Conservation (phyloP, 129 eudicot genomes). For the Flaveria robusta region DNA sequence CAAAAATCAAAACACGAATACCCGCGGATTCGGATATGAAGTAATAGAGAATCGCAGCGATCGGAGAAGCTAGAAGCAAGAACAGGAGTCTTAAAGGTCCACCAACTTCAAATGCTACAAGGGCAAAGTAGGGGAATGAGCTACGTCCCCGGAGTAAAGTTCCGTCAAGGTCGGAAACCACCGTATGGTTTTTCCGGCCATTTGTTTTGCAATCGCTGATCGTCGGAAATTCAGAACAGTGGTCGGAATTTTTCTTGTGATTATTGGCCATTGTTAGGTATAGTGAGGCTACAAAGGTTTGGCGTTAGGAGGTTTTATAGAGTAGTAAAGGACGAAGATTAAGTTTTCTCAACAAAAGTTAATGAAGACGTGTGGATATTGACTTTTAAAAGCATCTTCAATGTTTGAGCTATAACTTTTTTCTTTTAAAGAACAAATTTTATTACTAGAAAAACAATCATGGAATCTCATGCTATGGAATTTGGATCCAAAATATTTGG, state of each 20-base stretch:
- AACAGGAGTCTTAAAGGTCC: slow-evolving; percentile 52
- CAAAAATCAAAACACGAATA: slow-evolving; percentile 53
- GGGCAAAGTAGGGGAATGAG: slow-evolving; percentile 63
- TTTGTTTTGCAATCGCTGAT: slow-evolving; percentile 38
- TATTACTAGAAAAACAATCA: no score
- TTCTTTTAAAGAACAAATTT: no score
- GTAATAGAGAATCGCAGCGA: slow-evolving; percentile 55
- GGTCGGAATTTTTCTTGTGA: slow-evolving; percentile 8
- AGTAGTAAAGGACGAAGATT: not conserved
- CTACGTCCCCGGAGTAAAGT: slow-evolving; percentile 62
- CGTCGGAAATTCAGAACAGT: slow-evolving; percentile 33
- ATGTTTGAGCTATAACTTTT: no score
- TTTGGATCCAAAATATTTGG: no score
- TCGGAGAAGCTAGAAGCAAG: slow-evolving; percentile 51
- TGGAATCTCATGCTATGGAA: no score
- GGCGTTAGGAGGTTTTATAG: slow-evolving; percentile 34
- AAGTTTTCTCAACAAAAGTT: no score
- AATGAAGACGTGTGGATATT: no score
- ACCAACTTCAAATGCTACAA: slow-evolving; percentile 63
- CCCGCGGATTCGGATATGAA: slow-evolving; percentile 67
- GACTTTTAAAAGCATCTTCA: no score
- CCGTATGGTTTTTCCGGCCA: slow-evolving; percentile 53
- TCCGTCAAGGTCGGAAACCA: slow-evolving; percentile 63
- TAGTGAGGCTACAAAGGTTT: slow-evolving; percentile 1
- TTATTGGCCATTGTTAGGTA: slow-evolving; percentile 29